Conservation (phyloP, 129 eudicot genomes). For the Gnaphalium uliginosum region DNA sequence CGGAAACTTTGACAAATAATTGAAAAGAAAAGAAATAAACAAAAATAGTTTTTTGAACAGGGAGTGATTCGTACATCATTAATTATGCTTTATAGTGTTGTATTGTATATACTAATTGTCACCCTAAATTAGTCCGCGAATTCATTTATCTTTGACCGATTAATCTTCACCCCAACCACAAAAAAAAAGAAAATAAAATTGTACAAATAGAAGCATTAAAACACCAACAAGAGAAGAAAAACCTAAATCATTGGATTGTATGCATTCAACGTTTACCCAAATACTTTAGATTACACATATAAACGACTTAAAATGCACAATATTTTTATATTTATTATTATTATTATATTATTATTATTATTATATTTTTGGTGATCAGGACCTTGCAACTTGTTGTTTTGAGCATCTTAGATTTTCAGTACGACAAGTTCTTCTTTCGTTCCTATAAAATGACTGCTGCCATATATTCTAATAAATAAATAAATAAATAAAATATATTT, state of each 20-base stretch:
- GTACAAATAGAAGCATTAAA: background rate
- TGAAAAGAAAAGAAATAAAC: slow-evolving; percentile 4
- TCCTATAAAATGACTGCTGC: background rate
- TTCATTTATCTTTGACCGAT: slow-evolving; percentile 23
- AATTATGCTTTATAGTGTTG: too few species aligned
- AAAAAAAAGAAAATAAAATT: background rate
- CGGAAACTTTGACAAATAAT: slow-evolving; percentile 19
- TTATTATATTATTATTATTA: too few species aligned
- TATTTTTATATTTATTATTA: too few species aligned
- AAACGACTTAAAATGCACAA: too few species aligned
- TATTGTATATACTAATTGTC: too few species aligned
- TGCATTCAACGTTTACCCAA: too few species aligned
- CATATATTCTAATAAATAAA: too few species aligned
- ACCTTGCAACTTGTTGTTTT: background rate
- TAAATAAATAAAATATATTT: background rate
- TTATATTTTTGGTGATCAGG: background rate
- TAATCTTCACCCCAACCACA: background rate
- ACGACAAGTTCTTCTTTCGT: background rate
- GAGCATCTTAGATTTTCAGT: background rate
- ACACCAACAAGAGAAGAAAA: background rate
- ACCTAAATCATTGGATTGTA: too few species aligned
- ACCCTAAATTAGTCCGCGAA: slow-evolving; percentile 20
- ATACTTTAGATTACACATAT: too few species aligned
- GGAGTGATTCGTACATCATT: too few species aligned
- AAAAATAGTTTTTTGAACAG: too few species aligned